Conservation (phyloP, 23 red algal species). For the Chondrus crispus region DNA sequence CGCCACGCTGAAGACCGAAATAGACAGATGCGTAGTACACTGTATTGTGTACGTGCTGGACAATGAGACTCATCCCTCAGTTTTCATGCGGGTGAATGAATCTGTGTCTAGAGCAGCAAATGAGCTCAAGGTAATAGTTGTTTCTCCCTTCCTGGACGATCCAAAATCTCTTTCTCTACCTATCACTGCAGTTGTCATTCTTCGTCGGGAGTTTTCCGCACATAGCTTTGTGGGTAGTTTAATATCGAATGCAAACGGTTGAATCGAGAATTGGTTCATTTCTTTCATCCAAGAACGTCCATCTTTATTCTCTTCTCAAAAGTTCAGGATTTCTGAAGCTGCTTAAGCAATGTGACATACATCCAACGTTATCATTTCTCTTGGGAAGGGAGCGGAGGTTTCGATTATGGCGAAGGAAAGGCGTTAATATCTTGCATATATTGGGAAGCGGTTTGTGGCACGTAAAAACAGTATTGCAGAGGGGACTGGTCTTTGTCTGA, state of each 20-base stretch:
- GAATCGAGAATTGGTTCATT: too few species aligned
- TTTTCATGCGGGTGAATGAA: not conserved
- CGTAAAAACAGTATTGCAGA: too few species aligned
- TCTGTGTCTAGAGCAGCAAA: not conserved
- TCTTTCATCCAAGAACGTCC: too few species aligned
- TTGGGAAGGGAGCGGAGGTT: too few species aligned
- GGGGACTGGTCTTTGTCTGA: too few species aligned
- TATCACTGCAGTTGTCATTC: not conserved
- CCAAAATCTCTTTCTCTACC: not conserved
- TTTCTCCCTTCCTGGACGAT: not conserved
- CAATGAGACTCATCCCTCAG: not conserved
- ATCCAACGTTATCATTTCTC: too few species aligned
- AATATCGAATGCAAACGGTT: not conserved
- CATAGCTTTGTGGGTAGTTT: not conserved
- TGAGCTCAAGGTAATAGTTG: not conserved
- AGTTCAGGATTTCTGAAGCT: too few species aligned
- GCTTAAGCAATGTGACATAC: too few species aligned
- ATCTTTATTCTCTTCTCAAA: too few species aligned
- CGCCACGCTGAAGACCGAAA: not conserved
- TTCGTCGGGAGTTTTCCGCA: not conserved
- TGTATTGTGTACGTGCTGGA: not conserved
- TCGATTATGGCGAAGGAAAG: too few species aligned
- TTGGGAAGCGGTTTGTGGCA: too few species aligned
- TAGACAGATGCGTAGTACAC: not conserved
- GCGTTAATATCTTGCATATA: too few species aligned